Base-by-base conservation (phyloP, 495 filamentous ascomycete genomes). In the Collariella sp. region DNA sequence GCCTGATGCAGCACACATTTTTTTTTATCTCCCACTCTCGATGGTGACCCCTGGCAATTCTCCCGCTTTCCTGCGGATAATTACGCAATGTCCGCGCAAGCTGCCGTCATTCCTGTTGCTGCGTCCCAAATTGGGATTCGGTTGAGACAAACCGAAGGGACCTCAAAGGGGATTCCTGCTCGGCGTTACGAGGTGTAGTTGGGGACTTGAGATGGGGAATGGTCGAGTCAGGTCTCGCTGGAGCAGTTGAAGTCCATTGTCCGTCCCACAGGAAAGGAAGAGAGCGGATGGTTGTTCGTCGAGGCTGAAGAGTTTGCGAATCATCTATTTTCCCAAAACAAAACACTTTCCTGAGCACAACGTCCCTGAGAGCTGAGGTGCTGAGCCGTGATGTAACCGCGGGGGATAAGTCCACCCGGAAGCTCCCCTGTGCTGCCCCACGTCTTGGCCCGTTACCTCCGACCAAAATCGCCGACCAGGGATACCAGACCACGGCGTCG, bases 61-160 rank as follows among this genome's bases (percentile, higher is more conserved):
- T 38, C 35, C 15, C 7, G 6, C 15, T 19, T 5, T 7, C 2
- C 11, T 13, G 46, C 34, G 33, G 20, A 24, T 24, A 26, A 49
- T 55, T 49, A 55, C 52, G 52, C 52, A 55, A 55, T 55, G 45
- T 20, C 34, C 26, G 24, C 52, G 52, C 36, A 55, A 43, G 44
- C 26, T 43, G 34, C 52, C 35, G 52, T 49, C 52, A 48, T 43
- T 19, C 4, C 9, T 43, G 39, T n/a, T 35, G 39, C 23, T 13
- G 9, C 6, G 15, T 26, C 15, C 15, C 22, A 3, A 22, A 23
- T 13, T 1, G 13, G 15, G 24, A 15, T 33, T n/a, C 10, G 2
- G 35, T 3, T 16, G 46, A 29, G 12, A 24, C 26, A 31, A 31
- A 31, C 26, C 26, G 4, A 31, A 4, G n/a, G n/a, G 26, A 20